phyloP scores from a whole-genome alignment of 1,284 basidiomycete genomes.

The Pseudozyma thailandica region DNA sequence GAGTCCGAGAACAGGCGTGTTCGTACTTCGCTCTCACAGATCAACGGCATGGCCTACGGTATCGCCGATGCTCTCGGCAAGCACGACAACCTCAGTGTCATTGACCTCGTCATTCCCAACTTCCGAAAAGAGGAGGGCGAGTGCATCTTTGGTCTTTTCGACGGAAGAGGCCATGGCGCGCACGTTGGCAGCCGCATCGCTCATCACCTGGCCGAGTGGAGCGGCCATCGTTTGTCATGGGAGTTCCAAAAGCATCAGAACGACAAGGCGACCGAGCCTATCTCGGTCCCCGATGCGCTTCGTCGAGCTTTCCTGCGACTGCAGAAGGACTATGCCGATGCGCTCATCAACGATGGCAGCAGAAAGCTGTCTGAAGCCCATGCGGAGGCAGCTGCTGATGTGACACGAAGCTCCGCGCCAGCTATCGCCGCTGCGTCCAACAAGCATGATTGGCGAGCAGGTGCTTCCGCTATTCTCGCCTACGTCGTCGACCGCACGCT shows the following conservation, averaged over 20 bases:
- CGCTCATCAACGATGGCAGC: slow-evolving; percentile 58
- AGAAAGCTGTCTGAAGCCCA: slow-evolving; percentile 53
- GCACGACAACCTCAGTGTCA: slow-evolving; percentile 76
- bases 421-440: slow-evolving; percentile 51
- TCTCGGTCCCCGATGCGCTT: slow-evolving; percentile 56
- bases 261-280: slow-evolving; percentile 28
- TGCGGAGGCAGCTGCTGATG: slow-evolving; percentile 37
- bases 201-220: slow-evolving; percentile 60
- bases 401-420: slow-evolving; percentile 41
- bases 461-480: slow-evolving; percentile 83
- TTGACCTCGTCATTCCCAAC: slow-evolving; percentile 90
- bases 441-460: slow-evolving; percentile 60
- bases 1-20: slow-evolving; percentile 91
- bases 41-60: slow-evolving; percentile 94
- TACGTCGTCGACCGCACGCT: slow-evolving; percentile 85
- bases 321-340: slow-evolving; percentile 63
- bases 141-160: slow-evolving; percentile 97
- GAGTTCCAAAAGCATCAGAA: slow-evolving; percentile 55
- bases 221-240: slow-evolving; percentile 49
- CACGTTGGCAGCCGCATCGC: slow-evolving; percentile 74
- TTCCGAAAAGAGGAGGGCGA: slow-evolving; percentile 83
- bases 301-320: slow-evolving; percentile 63
- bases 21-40: slow-evolving; percentile 87
- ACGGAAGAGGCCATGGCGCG: slow-evolving; percentile 71
- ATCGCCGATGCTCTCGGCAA: slow-evolving; percentile 91